Percentiles rank a stretch among this genome's conserved stretches.
phyloP scores from a whole-genome alignment of 2,329 filamentous ascomycete genomes.

The Colletotrichum salicis region DNA sequence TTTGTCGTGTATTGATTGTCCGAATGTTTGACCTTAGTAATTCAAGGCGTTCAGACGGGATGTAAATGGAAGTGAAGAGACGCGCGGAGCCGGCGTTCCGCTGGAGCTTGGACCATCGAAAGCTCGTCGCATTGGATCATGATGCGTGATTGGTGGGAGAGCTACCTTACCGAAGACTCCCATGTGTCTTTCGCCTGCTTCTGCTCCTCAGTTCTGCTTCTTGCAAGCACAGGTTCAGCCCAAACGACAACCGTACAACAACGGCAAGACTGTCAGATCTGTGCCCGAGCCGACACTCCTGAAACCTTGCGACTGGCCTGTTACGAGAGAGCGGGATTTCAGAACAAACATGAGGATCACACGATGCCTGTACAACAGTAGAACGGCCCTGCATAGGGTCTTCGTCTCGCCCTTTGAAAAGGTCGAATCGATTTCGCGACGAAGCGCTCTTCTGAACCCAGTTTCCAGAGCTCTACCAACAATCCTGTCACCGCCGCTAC shows the following conservation, averaged over 20 bases:
- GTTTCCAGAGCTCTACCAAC: constrained; percentile 7
- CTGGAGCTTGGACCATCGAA: constrained; percentile 31
- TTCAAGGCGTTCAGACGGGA: neutral
- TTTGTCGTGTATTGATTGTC: neutral
- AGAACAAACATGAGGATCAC: constrained; percentile 50
- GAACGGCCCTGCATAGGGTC: constrained; percentile 58
- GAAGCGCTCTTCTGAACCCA: constrained; percentile 34
- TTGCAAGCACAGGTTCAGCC: neutral
- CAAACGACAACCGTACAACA: neutral
- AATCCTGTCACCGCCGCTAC: neutral
- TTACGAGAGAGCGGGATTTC: too few species aligned
- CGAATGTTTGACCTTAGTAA: neutral
- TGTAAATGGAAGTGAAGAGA: neutral
- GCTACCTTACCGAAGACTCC: neutral
- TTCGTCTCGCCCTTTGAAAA: constrained; percentile 53
- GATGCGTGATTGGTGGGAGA: constrained; percentile 23
- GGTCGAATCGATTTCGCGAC: constrained; percentile 40
- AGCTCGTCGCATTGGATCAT: constrained; percentile 27
- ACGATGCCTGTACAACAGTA: constrained; percentile 55
- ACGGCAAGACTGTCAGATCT: neutral
- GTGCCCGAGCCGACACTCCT: neutral
- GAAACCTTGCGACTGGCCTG: neutral
- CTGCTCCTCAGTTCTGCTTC: neutral
- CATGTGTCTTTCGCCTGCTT: neutral
- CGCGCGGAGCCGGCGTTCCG: neutral